Percentiles rank a stretch among this genome's conserved stretches.
phyloP scores from a whole-genome alignment of 306 rosid species.

The Echinosophora koreensis region DNA sequence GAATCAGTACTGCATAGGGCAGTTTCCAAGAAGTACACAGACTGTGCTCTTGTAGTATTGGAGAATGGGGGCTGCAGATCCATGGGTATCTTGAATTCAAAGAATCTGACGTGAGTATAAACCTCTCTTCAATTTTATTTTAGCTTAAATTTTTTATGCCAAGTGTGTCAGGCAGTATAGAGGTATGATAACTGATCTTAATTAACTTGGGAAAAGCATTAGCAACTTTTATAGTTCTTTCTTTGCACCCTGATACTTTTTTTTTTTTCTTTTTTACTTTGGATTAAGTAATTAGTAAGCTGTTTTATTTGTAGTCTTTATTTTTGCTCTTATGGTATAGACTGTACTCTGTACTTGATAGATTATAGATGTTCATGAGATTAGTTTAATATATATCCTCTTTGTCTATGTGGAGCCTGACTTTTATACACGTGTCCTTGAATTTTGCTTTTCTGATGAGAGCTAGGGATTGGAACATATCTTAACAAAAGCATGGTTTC shows the following conservation, averaged over 20 bases:
- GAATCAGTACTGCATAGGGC: conserved; percentile 97
- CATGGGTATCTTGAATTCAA: conserved; percentile 81
- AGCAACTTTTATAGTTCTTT: conserved; percentile 16
- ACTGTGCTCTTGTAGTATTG: conserved; percentile 93
- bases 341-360: background rate
- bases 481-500: background rate
- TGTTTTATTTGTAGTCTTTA: background rate
- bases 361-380: background rate
- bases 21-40: conserved; percentile 87
- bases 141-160: conserved; percentile 27
- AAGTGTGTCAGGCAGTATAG: conserved; percentile 24
- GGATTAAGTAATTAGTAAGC: background rate
- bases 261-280: background rate
- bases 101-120: conserved; percentile 90
- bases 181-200: conserved; percentile 20
- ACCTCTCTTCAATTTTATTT: background rate
- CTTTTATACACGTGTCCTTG: background rate
- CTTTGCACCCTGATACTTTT: background rate
- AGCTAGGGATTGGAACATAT: background rate
- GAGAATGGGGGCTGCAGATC: conserved; percentile 98
- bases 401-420: background rate
- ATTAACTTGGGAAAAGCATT: conserved; percentile 35
- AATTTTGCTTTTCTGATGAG: conserved; percentile 20
- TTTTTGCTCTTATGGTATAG: conserved; percentile 19
- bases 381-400: background rate